These are phyloP conservation scores for Aspergillus sp. DNA, from an alignment of 2,329 filamentous ascomycete species.

Conservation along the genomic window DNA sequence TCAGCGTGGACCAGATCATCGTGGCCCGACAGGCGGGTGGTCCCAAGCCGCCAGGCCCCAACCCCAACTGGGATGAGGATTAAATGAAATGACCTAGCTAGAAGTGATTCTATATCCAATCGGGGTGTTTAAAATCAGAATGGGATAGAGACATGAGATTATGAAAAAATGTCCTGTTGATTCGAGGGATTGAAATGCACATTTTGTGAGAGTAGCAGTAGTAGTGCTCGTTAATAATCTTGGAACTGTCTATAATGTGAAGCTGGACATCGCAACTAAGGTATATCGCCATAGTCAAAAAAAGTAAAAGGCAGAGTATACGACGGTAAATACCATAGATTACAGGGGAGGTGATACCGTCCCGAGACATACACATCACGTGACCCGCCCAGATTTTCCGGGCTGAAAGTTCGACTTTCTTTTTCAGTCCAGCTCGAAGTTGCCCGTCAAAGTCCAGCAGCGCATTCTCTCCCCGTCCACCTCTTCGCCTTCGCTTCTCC, in stretches of 20 bases:
- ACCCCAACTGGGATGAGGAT: conserved; percentile 75
- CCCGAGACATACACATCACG: conserved; percentile 20
- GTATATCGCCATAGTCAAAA: no score
- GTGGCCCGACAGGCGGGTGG: conserved; percentile 96
- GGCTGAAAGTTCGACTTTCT: conserved; percentile 25
- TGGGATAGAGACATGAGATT: conserved; percentile 34
- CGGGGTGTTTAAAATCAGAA: conserved; percentile 11
- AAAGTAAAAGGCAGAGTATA: no score
- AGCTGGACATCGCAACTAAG: no score
- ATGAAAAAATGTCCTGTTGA: conserved; percentile 24
- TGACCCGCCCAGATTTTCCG: conserved; percentile 35
- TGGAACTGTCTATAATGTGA: neutral
- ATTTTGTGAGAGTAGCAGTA: conserved; percentile 4
- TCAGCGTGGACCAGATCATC: conserved; percentile 98
- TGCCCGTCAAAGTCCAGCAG: neutral
- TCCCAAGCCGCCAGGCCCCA: conserved; percentile 92
- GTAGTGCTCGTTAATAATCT: neutral
- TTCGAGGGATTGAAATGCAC: conserved; percentile 1
- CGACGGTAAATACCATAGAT: no score
- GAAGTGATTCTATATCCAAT: conserved; percentile 5
- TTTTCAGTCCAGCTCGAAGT: conserved; percentile 6
- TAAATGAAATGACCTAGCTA: conserved; percentile 29
- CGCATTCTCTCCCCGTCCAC: conserved; percentile 1
- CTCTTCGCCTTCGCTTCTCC: conserved; percentile 8
- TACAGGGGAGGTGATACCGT: neutral